phyloP scores from a whole-genome alignment of 129 eudicot genomes.

The Artemisia tridentata region DNA sequence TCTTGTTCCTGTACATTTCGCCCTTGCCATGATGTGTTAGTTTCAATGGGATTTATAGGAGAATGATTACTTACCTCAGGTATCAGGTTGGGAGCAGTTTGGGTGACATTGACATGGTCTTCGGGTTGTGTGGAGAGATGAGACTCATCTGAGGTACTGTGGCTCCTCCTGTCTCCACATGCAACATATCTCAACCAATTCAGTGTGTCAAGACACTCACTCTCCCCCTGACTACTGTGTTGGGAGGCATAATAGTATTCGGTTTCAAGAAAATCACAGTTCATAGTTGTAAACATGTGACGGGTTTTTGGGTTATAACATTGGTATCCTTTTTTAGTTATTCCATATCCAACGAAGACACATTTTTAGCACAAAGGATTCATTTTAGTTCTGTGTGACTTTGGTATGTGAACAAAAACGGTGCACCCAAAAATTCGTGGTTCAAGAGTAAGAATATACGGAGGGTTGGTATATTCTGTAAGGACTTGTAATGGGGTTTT shows the following conservation, averaged over 20 bases:
- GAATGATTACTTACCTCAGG: background rate
- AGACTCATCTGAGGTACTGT: background rate
- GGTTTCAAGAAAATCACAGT: conserved; percentile 10
- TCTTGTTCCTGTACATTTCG: too few species aligned
- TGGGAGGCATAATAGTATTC: conserved; percentile 17
- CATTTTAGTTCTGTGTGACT: background rate
- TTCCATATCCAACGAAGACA: conserved; percentile 5
- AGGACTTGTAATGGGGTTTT: background rate
- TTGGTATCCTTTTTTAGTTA: background rate
- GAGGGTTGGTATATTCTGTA: background rate
- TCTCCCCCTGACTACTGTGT: conserved; percentile 15
- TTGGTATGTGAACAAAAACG: background rate
- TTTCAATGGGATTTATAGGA: background rate
- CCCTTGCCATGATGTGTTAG: background rate
- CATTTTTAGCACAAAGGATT: background rate
- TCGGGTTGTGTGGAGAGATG: conserved; percentile 6
- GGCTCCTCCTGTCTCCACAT: background rate
- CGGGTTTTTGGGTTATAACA: conserved; percentile 10
- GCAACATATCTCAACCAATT: background rate
- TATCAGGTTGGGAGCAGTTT: background rate
- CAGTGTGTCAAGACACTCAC: background rate
- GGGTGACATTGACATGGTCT: background rate
- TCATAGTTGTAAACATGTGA: conserved; percentile 3
- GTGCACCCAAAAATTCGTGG: background rate
- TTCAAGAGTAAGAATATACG: background rate